phyloP scores from a whole-genome alignment of 2,329 filamentous ascomycete genomes.

The Claviceps paspali region DNA sequence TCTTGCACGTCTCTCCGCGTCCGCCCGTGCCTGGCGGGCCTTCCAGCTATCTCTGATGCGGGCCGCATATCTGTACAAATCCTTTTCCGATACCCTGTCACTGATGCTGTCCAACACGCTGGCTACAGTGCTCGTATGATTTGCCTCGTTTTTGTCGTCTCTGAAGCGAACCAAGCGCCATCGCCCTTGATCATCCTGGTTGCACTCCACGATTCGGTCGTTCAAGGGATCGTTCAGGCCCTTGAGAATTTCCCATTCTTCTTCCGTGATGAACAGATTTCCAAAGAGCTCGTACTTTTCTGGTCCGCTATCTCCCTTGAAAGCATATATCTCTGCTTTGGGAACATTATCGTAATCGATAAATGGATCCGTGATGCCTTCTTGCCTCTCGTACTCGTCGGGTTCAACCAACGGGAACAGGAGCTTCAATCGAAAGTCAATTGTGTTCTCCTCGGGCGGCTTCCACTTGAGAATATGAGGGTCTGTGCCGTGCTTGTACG shows the following conservation, averaged over 20 bases:
- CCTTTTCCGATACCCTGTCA: conserved; percentile 69
- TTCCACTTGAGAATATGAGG: conserved; percentile 97
- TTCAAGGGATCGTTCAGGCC: conserved; percentile 58
- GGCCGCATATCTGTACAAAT: conserved; percentile 55
- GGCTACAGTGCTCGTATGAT: conserved; percentile 69
- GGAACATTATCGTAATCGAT: conserved; percentile 71
- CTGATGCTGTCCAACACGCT: conserved; percentile 84
- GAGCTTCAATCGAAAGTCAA: conserved; percentile 76
- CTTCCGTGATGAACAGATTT: conserved; percentile 51
- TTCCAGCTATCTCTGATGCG: conserved; percentile 75
- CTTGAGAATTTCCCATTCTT: conserved; percentile 79
- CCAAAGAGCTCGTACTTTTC: conserved; percentile 49
- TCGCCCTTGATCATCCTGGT: conserved; percentile 53
- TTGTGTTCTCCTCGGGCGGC: conserved; percentile 82
- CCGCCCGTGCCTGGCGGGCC: conserved; percentile 28
- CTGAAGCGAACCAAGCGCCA: conserved; percentile 86
- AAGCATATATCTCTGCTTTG: conserved; percentile 55
- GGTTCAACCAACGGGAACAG: conserved; percentile 60
- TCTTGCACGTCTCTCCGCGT: conserved; percentile 13
- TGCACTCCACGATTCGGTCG: conserved; percentile 81
- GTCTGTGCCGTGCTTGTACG: conserved; percentile 84
- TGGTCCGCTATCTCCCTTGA: conserved; percentile 39
- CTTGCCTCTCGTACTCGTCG: conserved; percentile 49
- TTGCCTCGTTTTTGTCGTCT: conserved; percentile 84
- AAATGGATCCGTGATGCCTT: conserved; percentile 47